A percentile compares a stretch with the other conserved stretches of the same genome.
Evolutionary conservation across 768 basidiomycete genomes (phyloP).

Genomic region (Pleurotus cornucopiae): DNA sequence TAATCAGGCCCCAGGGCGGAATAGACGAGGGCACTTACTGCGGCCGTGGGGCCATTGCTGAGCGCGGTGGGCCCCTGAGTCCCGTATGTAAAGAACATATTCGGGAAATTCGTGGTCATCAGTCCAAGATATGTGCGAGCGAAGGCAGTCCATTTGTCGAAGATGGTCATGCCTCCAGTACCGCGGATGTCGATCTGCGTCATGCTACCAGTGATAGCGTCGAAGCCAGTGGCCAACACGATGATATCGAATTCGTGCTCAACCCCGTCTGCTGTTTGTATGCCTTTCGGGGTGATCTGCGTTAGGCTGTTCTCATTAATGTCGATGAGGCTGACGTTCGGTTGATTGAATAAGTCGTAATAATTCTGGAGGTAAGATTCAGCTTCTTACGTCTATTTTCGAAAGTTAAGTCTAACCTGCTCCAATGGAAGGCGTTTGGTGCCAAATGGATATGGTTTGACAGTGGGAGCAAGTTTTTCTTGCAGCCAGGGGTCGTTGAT

Average conservation of each 20-base stretch:
- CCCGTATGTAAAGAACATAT: constrained; percentile 23
- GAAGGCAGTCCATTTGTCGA: constrained; percentile 19
- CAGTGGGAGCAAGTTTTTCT: constrained; percentile 11
- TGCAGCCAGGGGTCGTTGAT: constrained; percentile 9
- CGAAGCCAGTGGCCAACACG: constrained; percentile 21
- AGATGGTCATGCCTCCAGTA: constrained; percentile 14
- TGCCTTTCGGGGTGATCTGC: constrained; percentile 17
- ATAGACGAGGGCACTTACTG: constrained; percentile 12
- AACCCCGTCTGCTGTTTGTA: constrained; percentile 16
- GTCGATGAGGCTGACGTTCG: constrained; percentile 19
- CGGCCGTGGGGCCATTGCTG: constrained; percentile 21
- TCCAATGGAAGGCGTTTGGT: constrained; percentile 12
- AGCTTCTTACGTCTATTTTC: background rate
- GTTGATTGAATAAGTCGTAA: constrained; percentile 21
- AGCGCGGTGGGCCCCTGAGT: constrained; percentile 22
- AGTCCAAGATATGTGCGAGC: constrained; percentile 20
- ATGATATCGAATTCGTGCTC: constrained; percentile 19
- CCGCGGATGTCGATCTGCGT: constrained; percentile 18
- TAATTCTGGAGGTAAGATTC: constrained; percentile 3
- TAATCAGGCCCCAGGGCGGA: background rate
- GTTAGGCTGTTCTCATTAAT: constrained; percentile 15
- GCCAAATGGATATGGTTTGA: constrained; percentile 11
- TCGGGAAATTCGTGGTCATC: constrained; percentile 17
- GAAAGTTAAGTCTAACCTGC: background rate
- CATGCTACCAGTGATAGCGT: constrained; percentile 20